Percentiles rank a stretch among this genome's conserved stretches.
Conservation (phyloP, 331 rosid species). For the Pyrus hybrid region DNA sequence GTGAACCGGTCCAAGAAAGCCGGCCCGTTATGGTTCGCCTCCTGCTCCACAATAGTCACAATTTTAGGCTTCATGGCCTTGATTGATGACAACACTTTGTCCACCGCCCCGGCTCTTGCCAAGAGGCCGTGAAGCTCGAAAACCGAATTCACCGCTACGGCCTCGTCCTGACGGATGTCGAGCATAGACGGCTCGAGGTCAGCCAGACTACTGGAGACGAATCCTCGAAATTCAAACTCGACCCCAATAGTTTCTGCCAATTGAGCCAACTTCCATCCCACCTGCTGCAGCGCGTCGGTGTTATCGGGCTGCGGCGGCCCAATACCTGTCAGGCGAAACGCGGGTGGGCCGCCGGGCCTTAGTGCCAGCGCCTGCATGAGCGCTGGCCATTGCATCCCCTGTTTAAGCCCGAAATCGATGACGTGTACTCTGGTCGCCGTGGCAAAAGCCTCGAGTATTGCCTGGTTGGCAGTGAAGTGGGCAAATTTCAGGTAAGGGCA, state of each 20-base stretch:
- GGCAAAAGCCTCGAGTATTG: slow-evolving; percentile 69
- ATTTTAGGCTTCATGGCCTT: slow-evolving; percentile 54
- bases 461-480: slow-evolving; percentile 89
- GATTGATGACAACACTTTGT: slow-evolving; percentile 42
- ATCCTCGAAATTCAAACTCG: slow-evolving; percentile 65
- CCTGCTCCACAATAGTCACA: slow-evolving; percentile 63
- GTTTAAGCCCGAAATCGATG: slow-evolving; percentile 65
- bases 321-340: slow-evolving; percentile 72
- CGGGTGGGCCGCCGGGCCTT: slow-evolving; percentile 72
- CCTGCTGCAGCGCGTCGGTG: slow-evolving; percentile 60
- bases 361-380: slow-evolving; percentile 73
- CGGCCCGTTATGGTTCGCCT: slow-evolving; percentile 69
- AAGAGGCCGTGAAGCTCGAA: slow-evolving; percentile 68
- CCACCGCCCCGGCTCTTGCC: slow-evolving; percentile 52
- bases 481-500: slow-evolving; percentile 84
- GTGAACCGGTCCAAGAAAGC: slow-evolving; percentile 70
- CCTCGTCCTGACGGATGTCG: slow-evolving; percentile 41
- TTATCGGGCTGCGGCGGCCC: slow-evolving; percentile 64
- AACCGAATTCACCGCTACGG: slow-evolving; percentile 65
- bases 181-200: slow-evolving; percentile 64
- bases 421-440: slow-evolving; percentile 56
- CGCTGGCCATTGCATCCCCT: slow-evolving; percentile 96
- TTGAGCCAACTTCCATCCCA: slow-evolving; percentile 70
- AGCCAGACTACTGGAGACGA: slow-evolving; percentile 45
- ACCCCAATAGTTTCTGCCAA: slow-evolving; percentile 58